These are phyloP conservation scores for Phialemoniopsis sp. DNA, from an alignment of 2,329 filamentous ascomycete species.

Conservation along the genomic window DNA sequence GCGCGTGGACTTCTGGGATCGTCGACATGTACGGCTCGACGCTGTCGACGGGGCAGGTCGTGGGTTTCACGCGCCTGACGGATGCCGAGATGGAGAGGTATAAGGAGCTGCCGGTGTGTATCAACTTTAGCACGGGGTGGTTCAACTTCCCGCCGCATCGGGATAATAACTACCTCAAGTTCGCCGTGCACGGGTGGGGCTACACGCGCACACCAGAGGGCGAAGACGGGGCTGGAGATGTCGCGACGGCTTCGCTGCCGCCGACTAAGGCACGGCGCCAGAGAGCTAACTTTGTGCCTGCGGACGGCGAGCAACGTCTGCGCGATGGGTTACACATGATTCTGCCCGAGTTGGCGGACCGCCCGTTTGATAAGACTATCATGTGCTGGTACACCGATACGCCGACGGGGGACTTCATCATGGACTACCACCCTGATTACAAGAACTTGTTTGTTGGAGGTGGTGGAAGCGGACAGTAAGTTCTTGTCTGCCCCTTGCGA, in stretches of 20 bases:
- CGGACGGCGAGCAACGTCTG: too few species aligned
- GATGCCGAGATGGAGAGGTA: constrained; percentile 51
- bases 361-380: constrained; percentile 44
- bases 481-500: too few species aligned
- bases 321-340: too few species aligned
- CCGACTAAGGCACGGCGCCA: too few species aligned
- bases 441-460: constrained; percentile 42
- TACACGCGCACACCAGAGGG: constrained; percentile 37
- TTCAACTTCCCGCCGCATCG: constrained; percentile 50
- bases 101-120: constrained; percentile 51
- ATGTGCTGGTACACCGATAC: constrained; percentile 66
- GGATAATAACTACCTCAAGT: constrained; percentile 47
- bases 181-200: constrained; percentile 57
- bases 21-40: constrained; percentile 59
- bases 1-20: constrained; percentile 56
- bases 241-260: too few species aligned
- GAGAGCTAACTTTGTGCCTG: too few species aligned
- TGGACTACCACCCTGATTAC: constrained; percentile 49
- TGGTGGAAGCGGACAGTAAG: constrained; percentile 38
- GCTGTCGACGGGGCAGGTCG: constrained; percentile 59
- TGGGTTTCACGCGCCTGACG: constrained; percentile 61
- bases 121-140: constrained; percentile 49
- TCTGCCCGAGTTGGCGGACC: constrained; percentile 46
- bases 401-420: constrained; percentile 58
- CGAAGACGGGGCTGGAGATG: constrained; percentile 18